A percentile compares a stretch with the other conserved stretches of the same genome.
Conservation (phyloP, 2,329 filamentous ascomycete species). For the Furcasterigmium sp. region DNA sequence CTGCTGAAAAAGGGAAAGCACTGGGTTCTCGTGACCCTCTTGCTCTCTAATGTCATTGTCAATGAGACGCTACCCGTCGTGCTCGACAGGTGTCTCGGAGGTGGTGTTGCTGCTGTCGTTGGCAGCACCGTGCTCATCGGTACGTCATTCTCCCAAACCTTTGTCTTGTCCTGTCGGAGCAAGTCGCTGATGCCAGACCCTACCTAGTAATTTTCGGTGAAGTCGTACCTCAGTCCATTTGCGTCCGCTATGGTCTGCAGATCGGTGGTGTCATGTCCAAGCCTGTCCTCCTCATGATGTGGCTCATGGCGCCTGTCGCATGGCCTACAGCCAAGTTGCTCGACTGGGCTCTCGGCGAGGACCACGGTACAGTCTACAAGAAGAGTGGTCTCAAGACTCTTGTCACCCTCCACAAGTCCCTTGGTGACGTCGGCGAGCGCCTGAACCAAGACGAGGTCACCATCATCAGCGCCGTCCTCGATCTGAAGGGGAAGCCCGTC, state of each 20-base stretch:
- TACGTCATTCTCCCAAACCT: constrained; percentile 35
- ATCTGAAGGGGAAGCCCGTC: constrained; percentile 93
- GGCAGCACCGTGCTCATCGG: constrained; percentile 92
- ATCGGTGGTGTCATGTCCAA: constrained; percentile 94
- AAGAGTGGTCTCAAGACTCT: constrained; percentile 96
- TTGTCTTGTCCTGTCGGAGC: no score
- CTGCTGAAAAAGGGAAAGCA: constrained; percentile 88
- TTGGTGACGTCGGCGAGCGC: constrained; percentile 81
- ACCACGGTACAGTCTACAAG: constrained; percentile 93
- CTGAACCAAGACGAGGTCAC: constrained; percentile 97
- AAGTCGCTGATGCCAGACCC: no score
- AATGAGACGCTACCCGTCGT: constrained; percentile 96
- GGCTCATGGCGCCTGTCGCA: constrained; percentile 79
- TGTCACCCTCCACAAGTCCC: constrained; percentile 87
- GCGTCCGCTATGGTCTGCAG: constrained; percentile 89
- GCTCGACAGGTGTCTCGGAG: constrained; percentile 86
- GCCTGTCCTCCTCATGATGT: constrained; percentile 85
- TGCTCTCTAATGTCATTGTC: constrained; percentile 94
- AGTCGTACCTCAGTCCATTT: constrained; percentile 91
- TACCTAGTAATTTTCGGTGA: constrained; percentile 97
- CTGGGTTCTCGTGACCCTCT: constrained; percentile 92
- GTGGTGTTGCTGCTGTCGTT: constrained; percentile 89
- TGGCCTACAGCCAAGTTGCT: constrained; percentile 96
- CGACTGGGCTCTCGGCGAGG: constrained; percentile 83
- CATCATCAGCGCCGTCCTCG: constrained; percentile 94